phyloP scores from a whole-genome alignment of 2,329 filamentous ascomycete species.

The Teratosphaeria epicoccoides region DNA sequence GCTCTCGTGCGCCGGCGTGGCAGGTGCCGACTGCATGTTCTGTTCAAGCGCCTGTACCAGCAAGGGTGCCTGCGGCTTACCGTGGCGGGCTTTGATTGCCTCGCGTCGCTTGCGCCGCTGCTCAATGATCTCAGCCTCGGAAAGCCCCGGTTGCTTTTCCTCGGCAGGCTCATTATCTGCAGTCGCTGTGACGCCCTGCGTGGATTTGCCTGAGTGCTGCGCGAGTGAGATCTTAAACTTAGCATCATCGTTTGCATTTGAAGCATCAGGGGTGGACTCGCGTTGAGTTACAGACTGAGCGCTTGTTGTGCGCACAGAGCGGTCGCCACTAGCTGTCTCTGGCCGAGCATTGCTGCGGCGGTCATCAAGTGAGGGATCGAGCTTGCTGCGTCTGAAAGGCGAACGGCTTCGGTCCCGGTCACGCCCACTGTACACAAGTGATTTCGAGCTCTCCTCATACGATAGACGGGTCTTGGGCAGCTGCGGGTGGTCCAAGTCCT shows the following conservation, averaged over 20 bases:
- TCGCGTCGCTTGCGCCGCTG: conserved; percentile 74
- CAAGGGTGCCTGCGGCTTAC: conserved; percentile 48
- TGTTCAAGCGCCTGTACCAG: conserved; percentile 61
- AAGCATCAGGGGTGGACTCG: conserved; percentile 9
- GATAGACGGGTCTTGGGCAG: conserved; percentile 1
- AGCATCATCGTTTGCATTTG: conserved; percentile 7
- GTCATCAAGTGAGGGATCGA: conserved; percentile 8
- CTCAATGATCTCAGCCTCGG: conserved; percentile 76
- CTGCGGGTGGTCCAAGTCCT: conserved; percentile 34
- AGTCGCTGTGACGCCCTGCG: too few species aligned
- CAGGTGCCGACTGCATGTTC: conserved; percentile 15
- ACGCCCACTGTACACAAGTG: conserved; percentile 3
- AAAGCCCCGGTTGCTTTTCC: conserved; percentile 39
- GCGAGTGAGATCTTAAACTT: conserved; percentile 10
- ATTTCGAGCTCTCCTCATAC: conserved; percentile 15
- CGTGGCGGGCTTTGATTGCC: conserved; percentile 71
- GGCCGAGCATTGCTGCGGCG: not conserved
- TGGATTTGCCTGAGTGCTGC: conserved; percentile 4
- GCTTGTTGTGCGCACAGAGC: conserved; percentile 1
- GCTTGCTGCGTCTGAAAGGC: conserved; percentile 11
- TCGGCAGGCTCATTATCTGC: conserved; percentile 1
- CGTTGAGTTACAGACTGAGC: conserved; percentile 8
- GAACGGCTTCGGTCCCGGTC: conserved; percentile 18
- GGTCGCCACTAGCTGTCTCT: not conserved
- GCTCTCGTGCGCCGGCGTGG: conserved; percentile 29